Evolutionary conservation across 768 basidiomycete species (phyloP).

Genomic region (Erythrobasidium yunnanense): DNA sequence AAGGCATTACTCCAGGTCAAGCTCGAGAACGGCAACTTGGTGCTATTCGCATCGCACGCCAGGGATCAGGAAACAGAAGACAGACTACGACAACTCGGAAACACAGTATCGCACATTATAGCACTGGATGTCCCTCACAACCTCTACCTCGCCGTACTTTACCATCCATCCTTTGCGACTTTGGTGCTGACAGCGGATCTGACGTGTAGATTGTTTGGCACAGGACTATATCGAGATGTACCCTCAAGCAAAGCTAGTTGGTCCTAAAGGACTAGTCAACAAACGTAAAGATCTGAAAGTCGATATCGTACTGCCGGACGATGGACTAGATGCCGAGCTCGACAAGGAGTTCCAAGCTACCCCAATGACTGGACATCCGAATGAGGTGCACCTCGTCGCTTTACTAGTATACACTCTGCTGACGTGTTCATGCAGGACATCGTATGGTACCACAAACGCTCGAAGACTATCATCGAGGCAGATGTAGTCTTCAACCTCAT

Average conservation of each 20-base stretch:
- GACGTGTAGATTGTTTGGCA: not conserved
- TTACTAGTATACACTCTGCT: not conserved
- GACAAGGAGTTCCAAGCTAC: constrained; percentile 1
- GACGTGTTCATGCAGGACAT: not conserved
- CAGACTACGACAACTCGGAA: not conserved
- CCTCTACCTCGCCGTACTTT: not conserved
- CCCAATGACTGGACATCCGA: constrained; percentile 14
- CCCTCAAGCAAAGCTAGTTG: constrained; percentile 17
- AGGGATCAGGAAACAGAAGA: constrained; percentile 5
- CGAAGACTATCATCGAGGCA: constrained; percentile 16
- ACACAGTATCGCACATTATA: constrained; percentile 13
- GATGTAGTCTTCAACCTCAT: constrained; percentile 16
- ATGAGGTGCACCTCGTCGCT: constrained; percentile 14
- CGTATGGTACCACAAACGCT: constrained; percentile 6
- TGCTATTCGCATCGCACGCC: constrained; percentile 6
- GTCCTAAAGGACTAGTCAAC: constrained; percentile 21
- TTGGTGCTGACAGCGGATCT: not conserved
- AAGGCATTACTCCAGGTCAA: not conserved
- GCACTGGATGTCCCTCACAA: constrained; percentile 19
- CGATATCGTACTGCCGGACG: constrained; percentile 9
- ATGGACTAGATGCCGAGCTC: not conserved
- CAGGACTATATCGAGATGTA: constrained; percentile 7
- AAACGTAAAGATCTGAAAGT: constrained; percentile 17
- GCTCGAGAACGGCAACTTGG: constrained; percentile 14
- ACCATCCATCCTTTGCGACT: not conserved